Evolutionary conservation across 208 protist genomes (phyloP).

Genomic region (Leptomonas pyrrhocoris): DNA sequence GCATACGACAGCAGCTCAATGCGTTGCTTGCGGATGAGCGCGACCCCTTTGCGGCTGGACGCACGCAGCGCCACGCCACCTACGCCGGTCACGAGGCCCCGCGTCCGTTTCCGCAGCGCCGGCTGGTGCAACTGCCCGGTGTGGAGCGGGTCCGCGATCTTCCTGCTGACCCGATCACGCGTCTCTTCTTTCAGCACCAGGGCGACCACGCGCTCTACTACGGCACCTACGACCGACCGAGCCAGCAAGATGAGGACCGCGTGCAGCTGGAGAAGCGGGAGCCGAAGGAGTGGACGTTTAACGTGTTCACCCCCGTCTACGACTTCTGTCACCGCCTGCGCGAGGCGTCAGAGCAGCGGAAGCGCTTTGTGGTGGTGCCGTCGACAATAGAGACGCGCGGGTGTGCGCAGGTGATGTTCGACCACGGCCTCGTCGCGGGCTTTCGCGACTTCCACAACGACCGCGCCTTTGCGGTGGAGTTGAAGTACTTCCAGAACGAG

Average conservation of each 20-base stretch:
- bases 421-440: constrained; percentile 88
- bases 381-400: constrained; percentile 88
- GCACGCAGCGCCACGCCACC: constrained; percentile 4
- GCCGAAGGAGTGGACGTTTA: constrained; percentile 72
- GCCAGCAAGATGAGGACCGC: constrained; percentile 76
- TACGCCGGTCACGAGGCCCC: constrained; percentile 11
- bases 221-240: constrained; percentile 84
- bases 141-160: constrained; percentile 85
- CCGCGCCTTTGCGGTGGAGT: constrained; percentile 89
- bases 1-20: constrained; percentile 81
- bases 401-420: constrained; percentile 84
- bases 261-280: constrained; percentile 86
- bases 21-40: constrained; percentile 75
- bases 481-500: constrained; percentile 92
- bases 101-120: constrained; percentile 46
- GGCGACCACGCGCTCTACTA: constrained; percentile 92
- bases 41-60: constrained; percentile 38
- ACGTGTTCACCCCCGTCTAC: constrained; percentile 83
- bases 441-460: constrained; percentile 94
- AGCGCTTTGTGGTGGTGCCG: constrained; percentile 90
- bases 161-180: constrained; percentile 89
- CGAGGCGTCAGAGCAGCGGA: constrained; percentile 85
- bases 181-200: constrained; percentile 93
- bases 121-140: constrained; percentile 79
- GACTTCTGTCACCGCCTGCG: constrained; percentile 91